Evolutionary conservation across 2,329 filamentous ascomycete species (phyloP), one percentile per base, ranked within the genome.

Genomic region (Trichoderma sp.): DNA sequence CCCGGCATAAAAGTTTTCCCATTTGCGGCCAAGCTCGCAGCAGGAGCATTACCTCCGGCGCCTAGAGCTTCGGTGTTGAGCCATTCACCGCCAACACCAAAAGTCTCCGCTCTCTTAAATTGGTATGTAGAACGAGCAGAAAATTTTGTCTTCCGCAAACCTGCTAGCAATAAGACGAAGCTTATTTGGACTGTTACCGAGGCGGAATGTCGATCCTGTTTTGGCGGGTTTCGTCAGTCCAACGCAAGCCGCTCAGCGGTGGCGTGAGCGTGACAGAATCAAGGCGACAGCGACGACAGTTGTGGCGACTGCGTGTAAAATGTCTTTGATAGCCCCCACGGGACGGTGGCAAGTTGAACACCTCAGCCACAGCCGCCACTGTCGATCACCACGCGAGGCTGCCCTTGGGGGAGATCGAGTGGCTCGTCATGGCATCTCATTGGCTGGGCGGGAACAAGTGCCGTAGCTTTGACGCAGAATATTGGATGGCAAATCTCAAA

Each of bases 31-130:
- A 63, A 72, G 27, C 59, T 50, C 4, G 56, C 38, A 31, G n/a
- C 12, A 72, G 69, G 69, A 72, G 69, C 69, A 72, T 64, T 72
- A 64, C 69, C 69, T 72, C 69, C 69, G 69, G 59, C 59, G 53
- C 27, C 41, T 3, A 45, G 59, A 71, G 27, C n/a, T 50, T 59
- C 56, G 31, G 7, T 59, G 35, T 62, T 29, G 60, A 59, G 62
- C 59, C 38, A 45, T 72, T 72, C 38, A 72, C 41, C 59, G 29
- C 27, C 68, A 35, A 3, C 38, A 33, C 35, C 24, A 29, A 50
- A 50, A 7, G 69, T 72, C 59, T 53, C 59, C 69, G 59, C 59
- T 31, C 35, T 35, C 38, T 63, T 16, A 64, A n/a, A 65, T 56
- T 21, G 29, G n/a, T 9, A 50, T 7, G 8, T 18, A 41, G n/a